Percentiles rank a stretch among this genome's conserved stretches.
These are phyloP conservation scores for Curvularia sp. DNA, from an alignment of 2,329 filamentous ascomycete genomes.

Conservation along the genomic window DNA sequence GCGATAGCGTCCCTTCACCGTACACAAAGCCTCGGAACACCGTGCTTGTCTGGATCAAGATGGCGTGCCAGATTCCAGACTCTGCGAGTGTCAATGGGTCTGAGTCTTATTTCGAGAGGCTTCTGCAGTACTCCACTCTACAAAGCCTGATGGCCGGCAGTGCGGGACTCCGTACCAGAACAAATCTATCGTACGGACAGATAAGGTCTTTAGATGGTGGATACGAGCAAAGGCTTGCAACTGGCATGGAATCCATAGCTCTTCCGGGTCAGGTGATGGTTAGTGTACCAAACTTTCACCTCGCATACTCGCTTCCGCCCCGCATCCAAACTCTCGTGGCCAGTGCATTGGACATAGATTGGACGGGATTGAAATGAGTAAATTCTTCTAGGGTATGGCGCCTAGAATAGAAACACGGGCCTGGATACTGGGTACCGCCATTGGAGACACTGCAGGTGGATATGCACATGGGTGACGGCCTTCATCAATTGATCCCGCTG, in stretches of 20 bases:
- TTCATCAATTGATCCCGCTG: slow-evolving; percentile 42
- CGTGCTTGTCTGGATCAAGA: slow-evolving; percentile 16
- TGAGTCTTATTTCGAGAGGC: slow-evolving; percentile 20
- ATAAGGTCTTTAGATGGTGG: slow-evolving; percentile 8
- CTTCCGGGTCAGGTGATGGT: slow-evolving; percentile 21
- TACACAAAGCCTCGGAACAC: slow-evolving; percentile 17
- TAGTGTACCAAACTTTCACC: slow-evolving; percentile 13
- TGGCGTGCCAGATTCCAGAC: slow-evolving; percentile 24
- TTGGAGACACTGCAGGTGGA: slow-evolving; percentile 14
- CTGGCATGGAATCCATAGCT: slow-evolving; percentile 7
- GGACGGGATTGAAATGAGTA: slow-evolving; percentile 40
- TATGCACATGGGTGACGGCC: slow-evolving; percentile 24
- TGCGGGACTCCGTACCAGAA: not conserved
- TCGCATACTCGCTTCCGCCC: slow-evolving; percentile 21
- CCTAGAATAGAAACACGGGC: slow-evolving; percentile 43
- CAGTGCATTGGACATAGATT: slow-evolving; percentile 36
- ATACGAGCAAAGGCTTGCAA: slow-evolving; percentile 12
- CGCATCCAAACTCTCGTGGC: slow-evolving; percentile 22
- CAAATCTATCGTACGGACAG: slow-evolving; percentile 7
- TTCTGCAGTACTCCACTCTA: slow-evolving; percentile 17
- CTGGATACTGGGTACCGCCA: slow-evolving; percentile 24
- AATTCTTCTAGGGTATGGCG: slow-evolving; percentile 35
- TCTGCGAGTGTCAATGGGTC: slow-evolving; percentile 19
- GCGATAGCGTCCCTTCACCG: slow-evolving; percentile 21
- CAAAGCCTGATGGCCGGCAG: slow-evolving; percentile 15